A percentile compares a stretch with the other conserved stretches of the same genome.
These are phyloP conservation scores for Fusarium piperis DNA, from an alignment of 2,329 filamentous ascomycete species.

Conservation along the genomic window DNA sequence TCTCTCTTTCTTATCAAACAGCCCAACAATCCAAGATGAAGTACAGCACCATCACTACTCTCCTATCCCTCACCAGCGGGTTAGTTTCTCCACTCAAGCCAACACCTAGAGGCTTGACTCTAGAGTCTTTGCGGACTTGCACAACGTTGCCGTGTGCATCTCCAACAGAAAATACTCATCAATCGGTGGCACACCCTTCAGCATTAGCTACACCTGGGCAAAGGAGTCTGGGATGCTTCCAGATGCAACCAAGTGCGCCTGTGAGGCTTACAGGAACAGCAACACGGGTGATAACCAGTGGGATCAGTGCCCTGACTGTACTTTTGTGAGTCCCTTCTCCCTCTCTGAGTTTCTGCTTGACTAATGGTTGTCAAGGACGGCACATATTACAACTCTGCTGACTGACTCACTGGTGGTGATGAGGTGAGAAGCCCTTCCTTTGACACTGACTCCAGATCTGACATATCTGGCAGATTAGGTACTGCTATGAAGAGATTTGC, in stretches of 20 bases:
- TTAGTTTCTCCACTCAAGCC: background rate
- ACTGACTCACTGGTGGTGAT: conserved; percentile 33
- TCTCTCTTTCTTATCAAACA: background rate
- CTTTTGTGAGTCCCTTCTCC: background rate
- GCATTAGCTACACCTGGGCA: conserved; percentile 20
- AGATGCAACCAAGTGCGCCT: conserved; percentile 21
- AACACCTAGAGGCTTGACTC: background rate
- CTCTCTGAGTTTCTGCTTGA: background rate
- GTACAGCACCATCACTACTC: background rate
- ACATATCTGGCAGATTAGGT: conserved; percentile 3
- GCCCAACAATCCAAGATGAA: background rate
- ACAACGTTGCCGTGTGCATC: conserved; percentile 24
- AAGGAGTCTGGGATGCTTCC: conserved; percentile 22
- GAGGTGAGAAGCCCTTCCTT: conserved; percentile 17
- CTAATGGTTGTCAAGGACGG: conserved; percentile 11
- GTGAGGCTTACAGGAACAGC: conserved; percentile 8
- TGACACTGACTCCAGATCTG: background rate
- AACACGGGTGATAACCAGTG: conserved; percentile 22
- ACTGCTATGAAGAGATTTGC: conserved; percentile 16
- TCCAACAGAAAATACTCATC: background rate
- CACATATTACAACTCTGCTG: conserved; percentile 9
- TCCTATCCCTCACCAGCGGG: background rate
- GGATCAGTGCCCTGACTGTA: conserved; percentile 30
- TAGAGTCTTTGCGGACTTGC: conserved; percentile 6
- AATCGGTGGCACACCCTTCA: conserved; percentile 9